Evolutionary conservation across 2,329 filamentous ascomycete genomes (phyloP).

Genomic region (Penicillium palitans): DNA sequence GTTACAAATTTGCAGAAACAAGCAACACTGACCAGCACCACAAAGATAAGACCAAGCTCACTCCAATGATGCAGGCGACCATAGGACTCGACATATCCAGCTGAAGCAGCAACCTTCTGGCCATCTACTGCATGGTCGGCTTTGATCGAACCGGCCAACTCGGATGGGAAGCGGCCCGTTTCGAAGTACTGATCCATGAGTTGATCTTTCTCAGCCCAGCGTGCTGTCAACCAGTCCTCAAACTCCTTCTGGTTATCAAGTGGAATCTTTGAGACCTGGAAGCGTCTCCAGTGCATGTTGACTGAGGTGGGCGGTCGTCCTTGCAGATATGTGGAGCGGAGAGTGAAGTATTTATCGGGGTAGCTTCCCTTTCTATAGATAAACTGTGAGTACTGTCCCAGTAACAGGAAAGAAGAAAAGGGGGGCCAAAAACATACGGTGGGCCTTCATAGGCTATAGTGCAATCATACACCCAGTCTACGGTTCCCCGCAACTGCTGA

Average conservation of each 20-base stretch:
- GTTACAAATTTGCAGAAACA: conserved; percentile 34
- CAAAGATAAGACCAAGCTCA: conserved; percentile 48
- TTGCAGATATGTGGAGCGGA: conserved; percentile 83
- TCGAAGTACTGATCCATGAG: conserved; percentile 79
- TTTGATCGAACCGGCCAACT: conserved; percentile 55
- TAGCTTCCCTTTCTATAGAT: conserved; percentile 67
- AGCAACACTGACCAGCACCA: conserved; percentile 39
- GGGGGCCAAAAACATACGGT: conserved; percentile 61
- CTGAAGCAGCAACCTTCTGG: conserved; percentile 35
- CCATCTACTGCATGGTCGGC: conserved; percentile 41
- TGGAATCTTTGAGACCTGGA: conserved; percentile 76
- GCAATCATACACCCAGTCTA: conserved; percentile 71
- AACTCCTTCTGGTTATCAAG: conserved; percentile 73
- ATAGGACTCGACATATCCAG: conserved; percentile 46
- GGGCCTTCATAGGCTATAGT: conserved; percentile 95
- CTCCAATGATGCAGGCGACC: conserved; percentile 46
- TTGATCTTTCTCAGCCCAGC: conserved; percentile 91
- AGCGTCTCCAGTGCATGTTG: conserved; percentile 94
- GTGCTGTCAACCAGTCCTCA: conserved; percentile 77
- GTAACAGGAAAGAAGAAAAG: not conserved
- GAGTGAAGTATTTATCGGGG: conserved; percentile 86
- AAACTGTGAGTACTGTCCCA: not conserved
- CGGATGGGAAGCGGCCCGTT: conserved; percentile 77
- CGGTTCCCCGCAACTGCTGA: conserved; percentile 58
- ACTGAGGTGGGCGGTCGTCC: conserved; percentile 90